Percentiles rank a stretch among this genome's conserved stretches.
phyloP scores from a whole-genome alignment of 225 moss, liverwort and hornwort species.

The Sphagnum contortum region DNA sequence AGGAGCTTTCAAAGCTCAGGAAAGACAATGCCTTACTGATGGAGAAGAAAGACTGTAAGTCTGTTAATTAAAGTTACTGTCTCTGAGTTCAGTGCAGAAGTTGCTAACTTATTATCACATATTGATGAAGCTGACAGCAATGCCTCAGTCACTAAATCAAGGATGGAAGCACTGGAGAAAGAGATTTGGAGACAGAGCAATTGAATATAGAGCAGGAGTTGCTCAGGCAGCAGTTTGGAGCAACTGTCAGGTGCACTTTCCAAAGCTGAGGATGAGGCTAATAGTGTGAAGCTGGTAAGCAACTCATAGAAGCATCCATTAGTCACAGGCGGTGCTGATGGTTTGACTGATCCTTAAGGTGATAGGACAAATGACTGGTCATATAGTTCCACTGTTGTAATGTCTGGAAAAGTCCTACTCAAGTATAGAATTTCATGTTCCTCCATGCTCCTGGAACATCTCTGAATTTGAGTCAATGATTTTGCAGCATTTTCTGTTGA shows the following conservation, averaged over 20 bases:
- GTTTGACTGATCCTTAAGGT: neutral
- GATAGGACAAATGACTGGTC: neutral
- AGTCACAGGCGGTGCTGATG: too few relatives aligned
- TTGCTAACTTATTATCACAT: too few relatives aligned
- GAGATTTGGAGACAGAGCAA: constrained; percentile 6
- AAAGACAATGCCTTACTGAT: constrained; percentile 15
- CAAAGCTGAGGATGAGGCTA: too few relatives aligned
- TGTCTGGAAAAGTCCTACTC: too few relatives aligned
- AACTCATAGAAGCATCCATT: too few relatives aligned
- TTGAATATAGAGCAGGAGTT: neutral
- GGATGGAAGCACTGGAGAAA: constrained; percentile 12
- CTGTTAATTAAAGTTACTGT: constrained; percentile 18
- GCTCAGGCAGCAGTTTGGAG: constrained; percentile 1
- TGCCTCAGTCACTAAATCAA: constrained; percentile 8
- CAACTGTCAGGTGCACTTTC: constrained; percentile 17
- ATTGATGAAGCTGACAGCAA: constrained; percentile 17
- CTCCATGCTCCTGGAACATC: too few relatives aligned
- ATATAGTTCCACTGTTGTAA: neutral
- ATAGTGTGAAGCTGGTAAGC: constrained; percentile 8
- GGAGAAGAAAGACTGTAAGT: constrained; percentile 9
- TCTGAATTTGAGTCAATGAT: too few relatives aligned
- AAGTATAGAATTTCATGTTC: too few relatives aligned
- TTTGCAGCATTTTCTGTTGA: too few relatives aligned
- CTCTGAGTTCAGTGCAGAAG: constrained; percentile 12
- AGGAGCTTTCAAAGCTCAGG: too few relatives aligned